Conservation (phyloP, 345 rosid genomes). For the Durio zibethinus region DNA sequence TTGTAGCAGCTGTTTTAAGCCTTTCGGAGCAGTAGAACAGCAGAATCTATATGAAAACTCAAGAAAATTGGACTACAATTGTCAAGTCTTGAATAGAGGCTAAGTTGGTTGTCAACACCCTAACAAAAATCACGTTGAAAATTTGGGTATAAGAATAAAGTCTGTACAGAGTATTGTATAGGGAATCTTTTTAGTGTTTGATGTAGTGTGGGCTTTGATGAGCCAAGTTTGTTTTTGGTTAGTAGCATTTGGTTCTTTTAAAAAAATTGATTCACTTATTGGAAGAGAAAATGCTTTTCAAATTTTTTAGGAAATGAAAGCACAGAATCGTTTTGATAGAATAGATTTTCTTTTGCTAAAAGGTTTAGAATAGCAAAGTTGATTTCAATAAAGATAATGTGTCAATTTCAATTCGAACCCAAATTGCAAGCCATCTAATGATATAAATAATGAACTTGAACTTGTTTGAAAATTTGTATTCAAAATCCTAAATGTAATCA, state of each 20-base stretch:
- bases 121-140: not conserved
- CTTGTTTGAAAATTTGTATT: not conserved
- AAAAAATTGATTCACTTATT: not conserved
- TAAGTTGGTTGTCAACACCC: not conserved
- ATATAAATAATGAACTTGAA: not conserved
- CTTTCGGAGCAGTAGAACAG: not conserved
- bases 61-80: not conserved
- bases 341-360: not conserved
- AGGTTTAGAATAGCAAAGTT: not conserved
- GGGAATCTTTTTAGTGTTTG: not conserved
- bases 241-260: not conserved
- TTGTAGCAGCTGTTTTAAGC: not conserved
- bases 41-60: not conserved
- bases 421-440: not conserved
- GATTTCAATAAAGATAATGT: not conserved
- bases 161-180: not conserved
- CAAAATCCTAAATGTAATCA: not conserved
- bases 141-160: not conserved
- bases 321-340: not conserved
- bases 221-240: not conserved
- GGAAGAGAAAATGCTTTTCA: not conserved
- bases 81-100: not conserved
- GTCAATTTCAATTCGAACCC: not conserved
- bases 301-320: not conserved
- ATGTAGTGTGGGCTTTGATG: not conserved